phyloP scores from a whole-genome alignment of 805 yeast species.

The Isabelozyma rhagii region DNA sequence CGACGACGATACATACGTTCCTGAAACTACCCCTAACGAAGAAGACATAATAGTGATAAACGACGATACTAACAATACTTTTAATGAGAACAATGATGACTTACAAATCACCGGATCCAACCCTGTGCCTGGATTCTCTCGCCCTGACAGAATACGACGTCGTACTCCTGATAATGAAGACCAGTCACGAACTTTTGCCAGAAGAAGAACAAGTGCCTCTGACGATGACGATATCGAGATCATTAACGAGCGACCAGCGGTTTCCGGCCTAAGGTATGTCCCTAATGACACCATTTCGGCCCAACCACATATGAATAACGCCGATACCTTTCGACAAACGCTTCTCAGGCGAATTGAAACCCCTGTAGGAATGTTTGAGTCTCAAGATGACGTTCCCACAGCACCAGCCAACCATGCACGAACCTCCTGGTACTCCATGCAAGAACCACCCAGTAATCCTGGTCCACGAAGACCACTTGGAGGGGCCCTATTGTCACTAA shows the following conservation, averaged over 20 bases:
- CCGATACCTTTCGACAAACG: neutral
- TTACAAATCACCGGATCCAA: slow-evolving; percentile 13
- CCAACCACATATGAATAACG: neutral
- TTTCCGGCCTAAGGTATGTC: neutral
- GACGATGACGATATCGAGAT: slow-evolving; percentile 18
- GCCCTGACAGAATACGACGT: neutral
- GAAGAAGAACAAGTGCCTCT: slow-evolving; percentile 1
- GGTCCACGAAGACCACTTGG: neutral
- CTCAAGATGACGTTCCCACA: neutral
- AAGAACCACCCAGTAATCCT: neutral
- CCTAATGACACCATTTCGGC: neutral
- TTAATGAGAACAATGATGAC: slow-evolving; percentile 11
- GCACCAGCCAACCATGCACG: neutral
- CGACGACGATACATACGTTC: slow-evolving; percentile 16
- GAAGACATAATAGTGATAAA: neutral
- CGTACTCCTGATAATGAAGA: neutral
- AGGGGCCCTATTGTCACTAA: neutral
- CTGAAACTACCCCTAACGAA: slow-evolving; percentile 7
- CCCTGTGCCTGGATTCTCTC: neutral
- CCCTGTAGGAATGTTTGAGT: neutral
- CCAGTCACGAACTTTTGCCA: slow-evolving; percentile 3
- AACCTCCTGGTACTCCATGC: neutral
- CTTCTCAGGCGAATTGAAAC: neutral
- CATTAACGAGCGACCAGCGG: slow-evolving; percentile 17
- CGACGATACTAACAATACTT: neutral